These are phyloP conservation scores for Cinchona pubescens DNA, from an alignment of 257 asterid species.

Conservation along the genomic window DNA sequence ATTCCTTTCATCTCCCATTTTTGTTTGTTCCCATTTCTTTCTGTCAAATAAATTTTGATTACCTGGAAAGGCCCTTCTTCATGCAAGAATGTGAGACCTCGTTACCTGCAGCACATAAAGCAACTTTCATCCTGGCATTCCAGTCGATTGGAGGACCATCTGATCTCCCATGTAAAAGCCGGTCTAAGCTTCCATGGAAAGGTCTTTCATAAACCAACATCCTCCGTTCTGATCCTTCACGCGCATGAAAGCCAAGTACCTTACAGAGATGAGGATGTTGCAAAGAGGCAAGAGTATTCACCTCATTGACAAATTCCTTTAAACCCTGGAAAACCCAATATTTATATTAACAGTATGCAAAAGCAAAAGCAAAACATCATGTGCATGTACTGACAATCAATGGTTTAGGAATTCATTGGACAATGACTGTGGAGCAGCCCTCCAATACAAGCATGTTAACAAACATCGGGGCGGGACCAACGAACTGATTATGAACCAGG, in stretches of 20 bases:
- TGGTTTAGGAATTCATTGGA: neutral
- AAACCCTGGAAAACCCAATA: slow-evolving; percentile 52
- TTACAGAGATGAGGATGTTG: slow-evolving; percentile 77
- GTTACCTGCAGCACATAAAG: slow-evolving; percentile 89
- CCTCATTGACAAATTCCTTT: slow-evolving; percentile 80
- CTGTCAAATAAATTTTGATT: slow-evolving; percentile 15
- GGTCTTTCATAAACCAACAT: slow-evolving; percentile 89
- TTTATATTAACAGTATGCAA: neutral
- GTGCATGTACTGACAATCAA: neutral
- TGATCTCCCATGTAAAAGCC: slow-evolving; percentile 78
- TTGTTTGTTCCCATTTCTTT: neutral
- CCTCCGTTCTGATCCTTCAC: slow-evolving; percentile 71
- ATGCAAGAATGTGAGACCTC: slow-evolving; percentile 86
- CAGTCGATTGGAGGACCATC: slow-evolving; percentile 95
- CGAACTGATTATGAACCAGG: neutral
- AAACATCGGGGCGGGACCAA: neutral
- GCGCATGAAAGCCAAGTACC: slow-evolving; percentile 86
- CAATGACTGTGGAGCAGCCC: neutral
- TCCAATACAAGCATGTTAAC: neutral
- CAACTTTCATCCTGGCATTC: slow-evolving; percentile 90
- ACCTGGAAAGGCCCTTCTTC: slow-evolving; percentile 99
- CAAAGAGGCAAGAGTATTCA: slow-evolving; percentile 69
- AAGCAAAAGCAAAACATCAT: neutral
- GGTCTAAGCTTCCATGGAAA: slow-evolving; percentile 85
- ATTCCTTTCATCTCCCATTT: neutral